Percentiles rank a stretch among this genome's conserved stretches.
Conservation (phyloP, 1,284 basidiomycete species). For the Fomitopsis palustris region DNA sequence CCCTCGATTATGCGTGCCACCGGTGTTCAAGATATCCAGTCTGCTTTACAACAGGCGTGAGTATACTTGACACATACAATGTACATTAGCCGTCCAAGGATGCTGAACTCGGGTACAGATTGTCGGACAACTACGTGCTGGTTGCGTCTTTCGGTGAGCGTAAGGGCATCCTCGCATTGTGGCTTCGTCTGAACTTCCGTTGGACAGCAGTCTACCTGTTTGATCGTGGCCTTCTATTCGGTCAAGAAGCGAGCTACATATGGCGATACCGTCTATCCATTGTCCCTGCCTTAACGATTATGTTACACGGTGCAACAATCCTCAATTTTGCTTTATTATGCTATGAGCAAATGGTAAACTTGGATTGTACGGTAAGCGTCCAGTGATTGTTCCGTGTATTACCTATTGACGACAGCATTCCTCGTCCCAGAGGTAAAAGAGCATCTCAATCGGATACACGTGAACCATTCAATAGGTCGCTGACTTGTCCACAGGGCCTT, state of each 20-base stretch:
- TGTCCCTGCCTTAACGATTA: not conserved
- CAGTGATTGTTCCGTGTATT: not conserved
- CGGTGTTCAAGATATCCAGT: not conserved
- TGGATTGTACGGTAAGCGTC: not conserved
- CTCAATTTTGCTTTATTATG: not conserved
- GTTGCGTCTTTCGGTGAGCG: not conserved
- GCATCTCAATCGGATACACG: no score
- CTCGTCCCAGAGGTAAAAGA: not conserved
- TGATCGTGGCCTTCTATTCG: not conserved
- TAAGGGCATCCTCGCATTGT: not conserved
- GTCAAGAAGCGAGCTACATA: not conserved
- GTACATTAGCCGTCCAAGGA: not conserved
- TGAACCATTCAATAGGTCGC: not conserved
- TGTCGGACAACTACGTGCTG: not conserved
- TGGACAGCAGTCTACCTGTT: not conserved
- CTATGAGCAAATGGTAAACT: not conserved
- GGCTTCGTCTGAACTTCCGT: not conserved
- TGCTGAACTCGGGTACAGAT: not conserved
- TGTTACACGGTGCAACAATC: not conserved
- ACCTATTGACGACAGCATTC: no score
- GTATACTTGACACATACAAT: not conserved
- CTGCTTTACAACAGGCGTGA: not conserved
- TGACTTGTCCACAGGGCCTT: not conserved
- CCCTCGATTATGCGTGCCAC: not conserved
- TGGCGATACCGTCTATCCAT: not conserved